These are phyloP conservation scores for Umbelopsis ramanniana DNA, from an alignment of 192 early-diverging fungal genomes.

Conservation along the genomic window DNA sequence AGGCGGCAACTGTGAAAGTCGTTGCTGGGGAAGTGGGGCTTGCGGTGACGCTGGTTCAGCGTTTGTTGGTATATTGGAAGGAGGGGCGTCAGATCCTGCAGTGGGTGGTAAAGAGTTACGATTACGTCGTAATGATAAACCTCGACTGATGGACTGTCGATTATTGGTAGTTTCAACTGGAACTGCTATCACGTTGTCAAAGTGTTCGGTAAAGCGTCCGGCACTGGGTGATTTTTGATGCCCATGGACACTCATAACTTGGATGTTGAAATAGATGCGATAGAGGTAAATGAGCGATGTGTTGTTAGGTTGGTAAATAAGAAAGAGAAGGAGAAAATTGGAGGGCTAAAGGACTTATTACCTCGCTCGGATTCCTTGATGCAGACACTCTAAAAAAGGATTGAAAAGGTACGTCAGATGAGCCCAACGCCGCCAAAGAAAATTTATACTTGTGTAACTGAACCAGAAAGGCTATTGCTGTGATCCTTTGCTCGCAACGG, in stretches of 20 bases:
- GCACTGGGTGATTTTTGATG: conserved; percentile 13
- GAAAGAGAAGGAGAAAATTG: not conserved
- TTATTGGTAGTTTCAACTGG: conserved; percentile 12
- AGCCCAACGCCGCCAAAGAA: too few relatives aligned
- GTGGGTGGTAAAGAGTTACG: conserved; percentile 12
- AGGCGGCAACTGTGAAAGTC: not conserved
- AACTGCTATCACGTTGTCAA: conserved; percentile 22
- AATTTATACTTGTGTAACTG: too few relatives aligned
- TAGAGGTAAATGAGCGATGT: not conserved
- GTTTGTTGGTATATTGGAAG: not conserved
- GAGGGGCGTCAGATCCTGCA: not conserved
- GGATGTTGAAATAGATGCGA: not conserved
- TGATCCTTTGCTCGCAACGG: too few relatives aligned
- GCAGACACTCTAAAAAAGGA: too few relatives aligned
- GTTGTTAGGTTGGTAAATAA: not conserved
- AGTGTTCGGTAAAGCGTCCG: conserved; percentile 20
- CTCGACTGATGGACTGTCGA: not conserved
- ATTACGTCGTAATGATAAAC: conserved; percentile 13
- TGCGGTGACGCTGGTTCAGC: not conserved
- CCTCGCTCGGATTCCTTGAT: too few relatives aligned
- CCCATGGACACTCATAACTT: conserved; percentile 7
- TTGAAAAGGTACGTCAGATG: too few relatives aligned
- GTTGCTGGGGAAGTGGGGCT: not conserved
- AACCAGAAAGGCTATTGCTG: too few relatives aligned
- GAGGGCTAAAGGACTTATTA: too few relatives aligned